These are phyloP conservation scores for Lecanicillium sp. DNA, from an alignment of 2,329 filamentous ascomycete genomes.

Conservation along the genomic window DNA sequence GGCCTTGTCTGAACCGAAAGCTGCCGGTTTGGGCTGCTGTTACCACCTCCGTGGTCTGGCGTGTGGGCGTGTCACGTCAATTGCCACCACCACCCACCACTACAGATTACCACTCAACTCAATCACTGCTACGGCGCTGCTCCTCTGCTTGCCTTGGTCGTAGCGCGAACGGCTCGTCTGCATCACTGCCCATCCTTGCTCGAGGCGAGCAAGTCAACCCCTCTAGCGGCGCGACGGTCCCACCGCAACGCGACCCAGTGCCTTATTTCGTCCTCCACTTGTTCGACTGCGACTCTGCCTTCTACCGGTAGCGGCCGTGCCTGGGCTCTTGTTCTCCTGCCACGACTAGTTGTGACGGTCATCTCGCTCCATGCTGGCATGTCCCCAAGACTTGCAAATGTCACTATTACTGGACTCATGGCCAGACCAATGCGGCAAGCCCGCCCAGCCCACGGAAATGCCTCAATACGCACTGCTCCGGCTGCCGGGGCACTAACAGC, in stretches of 20 bases:
- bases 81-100: conserved; percentile 3
- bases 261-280: conserved; percentile 4
- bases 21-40: background rate
- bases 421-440: too few relatives aligned
- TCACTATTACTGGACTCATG: too few relatives aligned
- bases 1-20: too few relatives aligned
- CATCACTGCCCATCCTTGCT: background rate
- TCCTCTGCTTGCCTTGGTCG: background rate
- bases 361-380: too few relatives aligned
- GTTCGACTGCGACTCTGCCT: background rate
- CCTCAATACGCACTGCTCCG: too few relatives aligned
- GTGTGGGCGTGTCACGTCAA: background rate
- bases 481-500: background rate
- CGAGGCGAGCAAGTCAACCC: background rate
- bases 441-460: too few relatives aligned
- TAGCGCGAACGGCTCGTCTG: conserved; percentile 3
- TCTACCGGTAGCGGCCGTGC: too few relatives aligned
- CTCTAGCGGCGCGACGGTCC: conserved; percentile 2
- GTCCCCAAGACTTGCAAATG: too few relatives aligned
- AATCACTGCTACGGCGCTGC: too few relatives aligned
- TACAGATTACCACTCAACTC: background rate
- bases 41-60: too few relatives aligned
- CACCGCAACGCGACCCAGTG: background rate
- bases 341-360: too few relatives aligned
- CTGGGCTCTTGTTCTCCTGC: too few relatives aligned